Percentiles rank a stretch among this genome's conserved stretches.
These are phyloP conservation scores for Acarospora socialis DNA, from an alignment of 2,329 filamentous ascomycete species.

Conservation along the genomic window DNA sequence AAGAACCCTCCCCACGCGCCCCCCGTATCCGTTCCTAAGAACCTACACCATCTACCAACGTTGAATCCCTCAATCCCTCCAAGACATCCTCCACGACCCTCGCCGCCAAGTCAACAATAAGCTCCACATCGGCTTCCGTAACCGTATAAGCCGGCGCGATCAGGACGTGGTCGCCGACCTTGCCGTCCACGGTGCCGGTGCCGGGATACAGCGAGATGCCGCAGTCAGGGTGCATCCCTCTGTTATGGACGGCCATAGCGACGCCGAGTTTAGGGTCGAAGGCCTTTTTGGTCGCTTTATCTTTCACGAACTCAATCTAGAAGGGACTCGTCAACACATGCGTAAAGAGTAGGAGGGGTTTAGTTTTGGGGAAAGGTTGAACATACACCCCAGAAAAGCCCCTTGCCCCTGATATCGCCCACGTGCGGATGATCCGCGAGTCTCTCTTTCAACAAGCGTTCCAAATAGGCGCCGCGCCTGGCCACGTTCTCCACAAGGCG, in stretches of 20 bases:
- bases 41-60: too few relatives aligned
- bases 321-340: conserved; percentile 12
- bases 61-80: too few relatives aligned
- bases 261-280: conserved; percentile 33
- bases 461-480: conserved; percentile 17
- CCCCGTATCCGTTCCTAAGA: too few relatives aligned
- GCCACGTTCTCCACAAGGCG: conserved; percentile 46
- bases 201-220: conserved; percentile 35
- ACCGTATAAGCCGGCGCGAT: conserved; percentile 40
- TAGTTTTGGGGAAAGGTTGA: not conserved
- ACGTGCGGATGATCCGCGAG: conserved; percentile 36
- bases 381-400: conserved; percentile 45
- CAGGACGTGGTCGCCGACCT: conserved; percentile 38
- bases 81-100: conserved; percentile 27
- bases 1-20: too few relatives aligned
- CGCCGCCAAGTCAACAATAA: conserved; percentile 32
- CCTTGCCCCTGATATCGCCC: conserved; percentile 43
- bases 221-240: conserved; percentile 26
- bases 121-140: conserved; percentile 32
- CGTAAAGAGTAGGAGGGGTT: too few relatives aligned
- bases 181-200: conserved; percentile 35
- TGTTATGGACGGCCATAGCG: conserved; percentile 32
- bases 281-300: conserved; percentile 39
- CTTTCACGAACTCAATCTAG: conserved; percentile 43
- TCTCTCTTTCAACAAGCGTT: conserved; percentile 27